Conservation (phyloP, 2,329 filamentous ascomycete species). For the Neophaeococcomyces mojaviensis region DNA sequence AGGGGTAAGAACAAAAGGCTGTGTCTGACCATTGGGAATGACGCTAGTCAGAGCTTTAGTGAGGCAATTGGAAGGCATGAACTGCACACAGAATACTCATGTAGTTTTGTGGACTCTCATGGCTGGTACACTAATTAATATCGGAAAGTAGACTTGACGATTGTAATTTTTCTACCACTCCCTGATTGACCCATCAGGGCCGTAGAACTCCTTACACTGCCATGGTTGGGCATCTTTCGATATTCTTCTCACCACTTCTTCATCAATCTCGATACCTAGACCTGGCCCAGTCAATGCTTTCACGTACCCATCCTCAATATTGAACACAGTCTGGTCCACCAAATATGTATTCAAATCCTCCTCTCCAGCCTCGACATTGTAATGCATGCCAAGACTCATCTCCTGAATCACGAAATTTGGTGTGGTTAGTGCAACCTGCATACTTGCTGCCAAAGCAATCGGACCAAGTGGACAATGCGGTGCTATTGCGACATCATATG, state of each 20-base stretch:
- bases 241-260: conserved; percentile 56
- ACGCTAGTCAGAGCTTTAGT: too few species aligned
- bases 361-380: conserved; percentile 56
- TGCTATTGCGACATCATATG: conserved; percentile 63
- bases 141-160: too few species aligned
- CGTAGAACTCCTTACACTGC: conserved; percentile 59
- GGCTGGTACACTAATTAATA: too few species aligned
- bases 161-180: conserved; percentile 51
- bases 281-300: conserved; percentile 51
- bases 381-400: conserved; percentile 73
- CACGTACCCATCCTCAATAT: conserved; percentile 60
- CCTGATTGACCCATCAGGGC: conserved; percentile 57
- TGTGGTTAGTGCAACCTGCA: conserved; percentile 54
- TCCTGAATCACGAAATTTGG: conserved; percentile 65
- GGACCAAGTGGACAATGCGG: conserved; percentile 66
- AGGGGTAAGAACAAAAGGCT: too few species aligned
- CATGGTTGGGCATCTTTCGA: conserved; percentile 55
- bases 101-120: too few species aligned
- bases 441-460: conserved; percentile 60
- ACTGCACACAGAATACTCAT: too few species aligned
- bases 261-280: conserved; percentile 64
- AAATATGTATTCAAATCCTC: conserved; percentile 61
- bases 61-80: too few species aligned
- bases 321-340: conserved; percentile 57
- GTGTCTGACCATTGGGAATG: too few species aligned